Evolutionary conservation across 139 green algal genomes (phyloP), one percentile per base, ranked within the genome.

Genomic region (Pseudopediastrum boryanum): DNA sequence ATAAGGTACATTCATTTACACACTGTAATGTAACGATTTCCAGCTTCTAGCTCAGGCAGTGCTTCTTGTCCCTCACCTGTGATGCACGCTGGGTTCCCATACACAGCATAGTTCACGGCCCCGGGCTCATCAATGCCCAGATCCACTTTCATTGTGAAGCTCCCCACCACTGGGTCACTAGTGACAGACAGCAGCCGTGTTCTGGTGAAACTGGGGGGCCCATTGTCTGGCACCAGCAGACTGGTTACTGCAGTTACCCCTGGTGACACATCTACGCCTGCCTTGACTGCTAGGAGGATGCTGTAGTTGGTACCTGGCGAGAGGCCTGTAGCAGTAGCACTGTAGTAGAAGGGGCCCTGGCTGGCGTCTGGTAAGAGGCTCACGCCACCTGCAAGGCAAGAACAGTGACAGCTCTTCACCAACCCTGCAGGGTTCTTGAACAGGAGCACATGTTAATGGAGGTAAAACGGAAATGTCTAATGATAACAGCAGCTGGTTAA

Each of bases 281-380:
- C 71, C 25, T 78, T 51, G 6, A 87, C 85, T 42, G 81, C 69
- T 46, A 82, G 36, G 23, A 84, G 73, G 41, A 84, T 36, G 25
- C 74, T 78, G 78, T 87, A 85, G 81, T 85, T 87, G 36, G 78
- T 84, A 62, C 77, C 85, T 0, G 81, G 78, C 1, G 33, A 9
- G 21, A 87, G 68, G 52, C 68, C 62, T 3, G 41, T 58, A n/a
- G 58, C 35, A 8, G 39, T 59, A 21, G 44, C 72, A 25, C 54
- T 29, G 16, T 75, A 51, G 36, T 75, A 68, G 54, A 7, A 42
- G 6, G 70, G 44, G 12, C 71, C 71, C 2, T 21, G 36, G 16
- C 39, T n/a, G 12, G 50, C 3, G 42, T 59, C 48, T 33, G 66
- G 2, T 46, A 54, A 61, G 36, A 83, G 63, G 4, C 41, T 64